Percentiles rank a stretch among this genome's conserved stretches.
Evolutionary conservation across 208 protist species (phyloP).

Genomic region (Trichomonas gallinae): DNA sequence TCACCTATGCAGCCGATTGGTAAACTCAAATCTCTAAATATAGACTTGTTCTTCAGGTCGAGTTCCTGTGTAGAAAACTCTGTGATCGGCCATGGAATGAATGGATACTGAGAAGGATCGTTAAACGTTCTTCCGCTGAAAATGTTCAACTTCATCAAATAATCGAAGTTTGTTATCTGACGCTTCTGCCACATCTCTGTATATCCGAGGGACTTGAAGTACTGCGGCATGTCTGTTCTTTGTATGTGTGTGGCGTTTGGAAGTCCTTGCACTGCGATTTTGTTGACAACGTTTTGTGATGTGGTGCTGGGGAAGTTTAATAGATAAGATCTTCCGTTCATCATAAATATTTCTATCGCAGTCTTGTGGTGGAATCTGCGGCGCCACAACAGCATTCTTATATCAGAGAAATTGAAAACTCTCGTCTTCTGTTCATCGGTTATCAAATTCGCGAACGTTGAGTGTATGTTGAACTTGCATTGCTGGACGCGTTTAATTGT

Average conservation of each 20-base stretch:
- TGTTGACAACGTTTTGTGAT: background rate
- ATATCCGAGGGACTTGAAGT: background rate
- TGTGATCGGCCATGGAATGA: background rate
- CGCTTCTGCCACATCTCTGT: background rate
- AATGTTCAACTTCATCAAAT: constrained; percentile 2
- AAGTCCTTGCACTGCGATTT: background rate
- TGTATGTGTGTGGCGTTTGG: background rate
- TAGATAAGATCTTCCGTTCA: background rate
- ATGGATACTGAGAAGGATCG: constrained; percentile 7
- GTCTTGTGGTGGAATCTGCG: background rate
- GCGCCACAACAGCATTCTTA: background rate
- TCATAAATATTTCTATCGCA: background rate
- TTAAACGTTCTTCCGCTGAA: constrained; percentile 1
- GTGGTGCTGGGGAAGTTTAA: background rate
- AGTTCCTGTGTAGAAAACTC: background rate
- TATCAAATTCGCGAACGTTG: background rate
- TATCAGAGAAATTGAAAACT: background rate
- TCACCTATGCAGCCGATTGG: constrained; percentile 54
- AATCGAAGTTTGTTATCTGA: constrained; percentile 19
- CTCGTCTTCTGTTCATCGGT: background rate
- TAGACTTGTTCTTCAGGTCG: constrained; percentile 31
- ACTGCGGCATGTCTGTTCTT: background rate
- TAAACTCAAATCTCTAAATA: constrained; percentile 42
- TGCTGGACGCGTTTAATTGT: background rate
- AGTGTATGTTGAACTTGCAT: background rate